phyloP scores from a whole-genome alignment of 176 grass and related monocot species.

The Elymus sibiricus region DNA sequence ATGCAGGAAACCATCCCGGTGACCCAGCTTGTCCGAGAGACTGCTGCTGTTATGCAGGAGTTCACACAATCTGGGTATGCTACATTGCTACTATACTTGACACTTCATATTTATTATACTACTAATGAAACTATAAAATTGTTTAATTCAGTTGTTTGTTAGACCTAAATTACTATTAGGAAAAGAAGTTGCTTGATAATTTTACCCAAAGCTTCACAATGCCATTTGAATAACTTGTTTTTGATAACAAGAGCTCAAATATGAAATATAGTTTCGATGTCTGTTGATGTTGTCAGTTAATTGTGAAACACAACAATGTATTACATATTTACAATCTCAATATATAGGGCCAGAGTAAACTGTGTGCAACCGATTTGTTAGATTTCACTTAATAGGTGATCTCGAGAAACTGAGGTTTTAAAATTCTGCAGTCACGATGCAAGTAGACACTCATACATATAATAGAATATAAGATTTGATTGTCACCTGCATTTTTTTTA shows the following conservation, averaged over 20 bases:
- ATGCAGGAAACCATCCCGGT: constrained; percentile 83
- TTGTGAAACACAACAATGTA: background rate
- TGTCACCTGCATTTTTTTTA: background rate
- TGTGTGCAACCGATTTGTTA: background rate
- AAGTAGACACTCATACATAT: background rate
- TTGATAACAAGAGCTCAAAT: background rate
- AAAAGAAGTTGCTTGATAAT: background rate
- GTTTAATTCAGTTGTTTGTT: background rate
- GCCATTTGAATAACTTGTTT: background rate
- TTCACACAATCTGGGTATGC: constrained; percentile 95
- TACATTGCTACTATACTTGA: background rate
- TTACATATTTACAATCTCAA: background rate
- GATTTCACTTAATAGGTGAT: background rate
- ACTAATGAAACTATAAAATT: background rate
- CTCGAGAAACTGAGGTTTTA: background rate
- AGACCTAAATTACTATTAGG: background rate
- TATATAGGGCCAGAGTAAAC: background rate
- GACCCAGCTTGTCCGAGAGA: constrained; percentile 97
- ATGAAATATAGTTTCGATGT: background rate
- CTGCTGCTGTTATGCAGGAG: constrained; percentile 98
- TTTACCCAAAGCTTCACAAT: background rate
- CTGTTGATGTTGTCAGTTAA: background rate
- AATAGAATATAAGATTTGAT: background rate
- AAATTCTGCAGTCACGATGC: background rate
- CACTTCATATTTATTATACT: background rate